Base-by-base conservation (phyloP, 176 grass and related monocot species). In the Saccharum officinarum region DNA sequence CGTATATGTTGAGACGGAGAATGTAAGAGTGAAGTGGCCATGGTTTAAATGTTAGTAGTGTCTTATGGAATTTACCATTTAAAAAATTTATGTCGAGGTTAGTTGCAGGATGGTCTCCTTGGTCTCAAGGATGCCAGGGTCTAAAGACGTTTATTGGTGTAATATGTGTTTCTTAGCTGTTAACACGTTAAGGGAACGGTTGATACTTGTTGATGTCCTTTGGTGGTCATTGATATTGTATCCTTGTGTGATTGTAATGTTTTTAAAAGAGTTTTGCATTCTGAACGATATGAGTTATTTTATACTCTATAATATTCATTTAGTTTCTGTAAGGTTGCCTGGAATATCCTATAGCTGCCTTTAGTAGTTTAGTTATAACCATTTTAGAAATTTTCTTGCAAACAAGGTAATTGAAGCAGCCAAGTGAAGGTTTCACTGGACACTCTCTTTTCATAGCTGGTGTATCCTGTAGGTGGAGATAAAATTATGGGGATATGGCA, bases 211-310 rank as follows among this genome's bases (percentile, higher is more conserved):
- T 20, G 30, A 86, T 33, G 22, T 69, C 3, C 66, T 3, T 22
- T 78, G 25, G 10, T 78, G 57, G 54, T 65, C 40, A 30, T 42
- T 81, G 39, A 52, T 86, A 13, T 18, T 67, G 87, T 67, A 66
- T 80, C 4, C 34, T 14, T 8, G 12, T 73, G 39, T 30, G 39
- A 76, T 62, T 76, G 28, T 17, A 46, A 52, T 64, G 34, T 44
- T 60, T 50, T 64, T 54, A 83, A 15, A 63, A 23, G 34, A 55
- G 55, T 6, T 60, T 1, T 69, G 72, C 37, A 36, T 76, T 38
- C 13, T 28, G n/a, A 50, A 77, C 9, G 4, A 30, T 69, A 44
- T n/a, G 8, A 68, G 78, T 50, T 49, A 10, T 8, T 68, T 5
- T 25, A 8, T 54, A 55, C 34, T 28, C 5, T 71, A 42, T 82